A percentile compares a stretch with the other conserved stretches of the same genome.
phyloP scores from a whole-genome alignment of 75 land plant genomes.

The Cunninghamia lanceolata region DNA sequence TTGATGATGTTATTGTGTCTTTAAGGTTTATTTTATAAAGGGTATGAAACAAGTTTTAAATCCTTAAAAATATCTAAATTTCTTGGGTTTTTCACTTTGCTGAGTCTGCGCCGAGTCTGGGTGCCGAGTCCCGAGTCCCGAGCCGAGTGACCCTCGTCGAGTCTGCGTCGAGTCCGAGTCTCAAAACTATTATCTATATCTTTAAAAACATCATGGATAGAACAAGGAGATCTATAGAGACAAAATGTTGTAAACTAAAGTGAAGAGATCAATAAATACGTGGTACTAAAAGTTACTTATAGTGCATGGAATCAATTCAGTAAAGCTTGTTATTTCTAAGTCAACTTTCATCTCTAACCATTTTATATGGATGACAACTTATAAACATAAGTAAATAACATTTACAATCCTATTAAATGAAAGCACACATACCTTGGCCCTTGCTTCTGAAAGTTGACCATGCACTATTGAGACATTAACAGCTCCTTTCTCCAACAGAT shows the following conservation, averaged over 20 bases:
- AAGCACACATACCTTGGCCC: conserved; percentile 41
- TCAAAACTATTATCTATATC: background rate
- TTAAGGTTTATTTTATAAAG: no score
- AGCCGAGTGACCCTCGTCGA: no score
- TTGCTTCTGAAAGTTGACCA: conserved; percentile 33
- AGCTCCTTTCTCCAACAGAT: conserved; percentile 42
- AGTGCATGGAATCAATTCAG: background rate
- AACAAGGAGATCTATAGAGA: background rate
- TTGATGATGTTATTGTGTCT: no score
- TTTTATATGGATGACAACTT: background rate
- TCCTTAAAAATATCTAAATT: no score
- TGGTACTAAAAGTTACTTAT: background rate
- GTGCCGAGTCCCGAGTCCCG: no score
- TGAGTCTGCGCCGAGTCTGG: no score
- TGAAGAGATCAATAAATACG: background rate
- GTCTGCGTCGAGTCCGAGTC: no score
- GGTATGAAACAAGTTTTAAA: no score
- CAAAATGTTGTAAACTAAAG: background rate
- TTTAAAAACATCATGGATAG: background rate
- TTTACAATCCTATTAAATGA: background rate
- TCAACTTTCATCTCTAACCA: background rate
- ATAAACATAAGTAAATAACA: background rate
- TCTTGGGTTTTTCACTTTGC: no score
- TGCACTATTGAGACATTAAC: conserved; percentile 42
- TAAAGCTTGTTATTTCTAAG: background rate